These are phyloP conservation scores for Tolypocladium tropicale DNA, from an alignment of 2,329 filamentous ascomycete genomes.

Conservation along the genomic window DNA sequence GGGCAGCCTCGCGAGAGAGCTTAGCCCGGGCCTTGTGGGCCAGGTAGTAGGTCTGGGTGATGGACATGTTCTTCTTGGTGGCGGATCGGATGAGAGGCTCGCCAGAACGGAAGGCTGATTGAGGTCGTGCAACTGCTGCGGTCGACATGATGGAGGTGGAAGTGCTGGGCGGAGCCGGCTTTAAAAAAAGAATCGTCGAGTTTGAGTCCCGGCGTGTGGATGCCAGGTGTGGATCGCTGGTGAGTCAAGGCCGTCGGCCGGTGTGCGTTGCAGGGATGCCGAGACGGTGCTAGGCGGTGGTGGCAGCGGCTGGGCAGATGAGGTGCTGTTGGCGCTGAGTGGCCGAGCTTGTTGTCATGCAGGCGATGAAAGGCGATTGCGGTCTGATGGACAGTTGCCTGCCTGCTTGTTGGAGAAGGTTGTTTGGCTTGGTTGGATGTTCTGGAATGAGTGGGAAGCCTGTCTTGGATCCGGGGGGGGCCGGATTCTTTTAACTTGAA, in stretches of 20 bases:
- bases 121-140: constrained; percentile 14
- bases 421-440: not conserved
- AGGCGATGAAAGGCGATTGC: not conserved
- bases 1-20: constrained; percentile 85
- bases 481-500: constrained; percentile 14
- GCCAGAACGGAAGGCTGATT: constrained; percentile 2
- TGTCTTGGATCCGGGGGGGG: constrained; percentile 4
- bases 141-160: constrained; percentile 22
- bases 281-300: constrained; percentile 10
- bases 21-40: constrained; percentile 94
- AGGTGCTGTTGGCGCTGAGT: constrained; percentile 10
- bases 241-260: constrained; percentile 16
- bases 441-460: not conserved
- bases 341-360: not conserved
- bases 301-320: constrained; percentile 17
- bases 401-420: not conserved
- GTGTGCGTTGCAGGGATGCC: constrained; percentile 15
- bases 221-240: constrained; percentile 2
- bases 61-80: constrained; percentile 79
- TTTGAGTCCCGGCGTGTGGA: not conserved
- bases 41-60: constrained; percentile 97
- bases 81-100: constrained; percentile 20
- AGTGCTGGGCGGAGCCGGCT: constrained; percentile 1
- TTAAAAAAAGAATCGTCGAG: constrained; percentile 1
- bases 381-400: not conserved